Base-by-base conservation (phyloP, 1,139 yeast species). In the Saccharomyces pastorianus region DNA sequence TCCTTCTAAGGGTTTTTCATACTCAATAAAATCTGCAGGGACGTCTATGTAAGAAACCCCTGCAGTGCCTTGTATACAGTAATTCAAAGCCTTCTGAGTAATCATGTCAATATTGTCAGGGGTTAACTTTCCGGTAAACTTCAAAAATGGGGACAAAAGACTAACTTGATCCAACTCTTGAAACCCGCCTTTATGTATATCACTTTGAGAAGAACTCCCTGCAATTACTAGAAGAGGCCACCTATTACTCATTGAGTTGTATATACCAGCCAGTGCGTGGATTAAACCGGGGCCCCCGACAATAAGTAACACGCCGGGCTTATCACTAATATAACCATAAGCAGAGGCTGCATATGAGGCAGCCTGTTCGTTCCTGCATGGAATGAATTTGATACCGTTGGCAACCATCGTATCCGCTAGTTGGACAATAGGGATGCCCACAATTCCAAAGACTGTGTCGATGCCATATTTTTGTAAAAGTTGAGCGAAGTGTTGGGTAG, bases 261-360 rank as follows among this genome's bases (percentile, higher is more conserved):
- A 82, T 1, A 81, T 75, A 7, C 88, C 88, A 0, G 88, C 79
- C 50, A 81, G 61, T 0, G 86, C 83, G 60, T 83, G 88, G 8
- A 83, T 73, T 1, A 83, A 73, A 4, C 88, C 88, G 0, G 88
- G 88, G 0, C 88, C 88, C 23, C 88, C 88, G 2, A 84, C 88
- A 0, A 82, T 85, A 2, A 83, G 71, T 17, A 82, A 66, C 0
- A 83, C 85, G 23, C 85, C 88, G 0, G 88, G 88, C 55, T 68
- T 70, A 0, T 81, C 80, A 3, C 84, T 82, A 48, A 83, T 66
- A 60, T 80, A 83, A 0, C 88, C 88, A 63, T 83, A 83, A 0
- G 79, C 76, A 1, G 85, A 79, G 2, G 88, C 88, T 2, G 88
- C 88, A 61, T 83, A 83, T 0, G 86, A 79, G 0, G 88, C 88